Conservation (phyloP, 768 basidiomycete species). For the Cystofilobasidium bisporidii region DNA sequence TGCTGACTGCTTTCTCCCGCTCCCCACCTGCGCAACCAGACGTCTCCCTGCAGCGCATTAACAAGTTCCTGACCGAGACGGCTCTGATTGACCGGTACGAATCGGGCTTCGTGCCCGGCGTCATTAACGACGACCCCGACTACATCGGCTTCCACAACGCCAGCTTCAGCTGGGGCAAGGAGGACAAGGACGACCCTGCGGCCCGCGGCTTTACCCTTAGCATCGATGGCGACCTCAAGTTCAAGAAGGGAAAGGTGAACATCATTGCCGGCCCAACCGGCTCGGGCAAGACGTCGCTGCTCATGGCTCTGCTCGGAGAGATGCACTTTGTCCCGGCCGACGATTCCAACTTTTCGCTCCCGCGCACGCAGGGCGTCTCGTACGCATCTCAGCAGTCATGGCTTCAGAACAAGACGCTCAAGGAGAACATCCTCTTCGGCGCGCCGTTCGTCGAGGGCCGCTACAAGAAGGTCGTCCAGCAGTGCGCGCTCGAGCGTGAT, state of each 20-base stretch:
- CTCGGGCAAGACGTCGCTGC: slow-evolving; percentile 37
- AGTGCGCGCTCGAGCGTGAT: slow-evolving; percentile 25
- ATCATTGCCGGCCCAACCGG: slow-evolving; percentile 41
- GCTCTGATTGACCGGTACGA: slow-evolving; percentile 38
- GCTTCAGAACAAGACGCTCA: slow-evolving; percentile 53
- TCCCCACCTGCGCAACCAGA: slow-evolving; percentile 44
- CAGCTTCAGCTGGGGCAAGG: slow-evolving; percentile 35
- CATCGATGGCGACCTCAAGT: slow-evolving; percentile 38
- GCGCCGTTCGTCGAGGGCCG: slow-evolving; percentile 20
- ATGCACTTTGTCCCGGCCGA: slow-evolving; percentile 37
- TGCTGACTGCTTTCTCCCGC: neutral
- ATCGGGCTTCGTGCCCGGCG: neutral
- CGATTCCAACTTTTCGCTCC: slow-evolving; percentile 57
- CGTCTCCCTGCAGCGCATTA: slow-evolving; percentile 56
- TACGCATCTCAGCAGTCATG: slow-evolving; percentile 79
- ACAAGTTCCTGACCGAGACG: slow-evolving; percentile 45
- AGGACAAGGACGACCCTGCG: neutral
- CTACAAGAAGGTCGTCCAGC: slow-evolving; percentile 24
- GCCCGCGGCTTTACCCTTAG: slow-evolving; percentile 37
- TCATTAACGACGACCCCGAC: slow-evolving; percentile 29
- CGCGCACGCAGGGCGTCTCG: slow-evolving; percentile 58
- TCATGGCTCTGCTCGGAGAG: slow-evolving; percentile 42
- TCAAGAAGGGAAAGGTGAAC: slow-evolving; percentile 40
- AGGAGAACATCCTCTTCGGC: slow-evolving; percentile 27
- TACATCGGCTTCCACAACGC: slow-evolving; percentile 38